Conservation (phyloP, 2,329 filamentous ascomycete species). For the Nigrospora osmanthi region DNA sequence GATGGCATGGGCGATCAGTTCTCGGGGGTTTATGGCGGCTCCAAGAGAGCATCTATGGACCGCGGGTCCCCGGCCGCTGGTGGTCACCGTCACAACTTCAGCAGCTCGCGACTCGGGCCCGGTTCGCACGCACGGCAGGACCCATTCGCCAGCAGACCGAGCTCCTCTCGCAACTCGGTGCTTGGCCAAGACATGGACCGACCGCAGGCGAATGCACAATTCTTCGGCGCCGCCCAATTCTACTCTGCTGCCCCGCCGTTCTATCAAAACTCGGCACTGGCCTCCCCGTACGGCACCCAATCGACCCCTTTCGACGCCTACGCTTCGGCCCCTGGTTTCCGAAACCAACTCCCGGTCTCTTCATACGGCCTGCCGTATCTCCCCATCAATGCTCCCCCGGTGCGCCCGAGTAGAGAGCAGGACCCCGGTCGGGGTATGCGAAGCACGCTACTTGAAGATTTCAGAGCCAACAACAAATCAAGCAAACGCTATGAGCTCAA, state of each 20-base stretch:
- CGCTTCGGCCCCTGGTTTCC: conserved; percentile 23
- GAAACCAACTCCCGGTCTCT: conserved; percentile 22
- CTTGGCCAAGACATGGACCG: conserved; percentile 29
- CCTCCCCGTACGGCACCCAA: conserved; percentile 28
- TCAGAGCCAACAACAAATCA: conserved; percentile 64
- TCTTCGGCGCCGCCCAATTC: conserved; percentile 4
- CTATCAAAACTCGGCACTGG: conserved; percentile 19
- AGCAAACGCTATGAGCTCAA: conserved; percentile 74
- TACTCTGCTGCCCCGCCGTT: conserved; percentile 7
- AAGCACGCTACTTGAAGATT: conserved; percentile 72
- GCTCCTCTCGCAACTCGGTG: conserved; percentile 23
- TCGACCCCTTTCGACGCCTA: conserved; percentile 25
- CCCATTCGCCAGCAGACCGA: conserved; percentile 24
- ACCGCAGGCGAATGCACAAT: conserved; percentile 24
- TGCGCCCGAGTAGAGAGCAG: conserved; percentile 41
- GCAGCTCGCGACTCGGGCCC: conserved; percentile 20
- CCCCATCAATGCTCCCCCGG: conserved; percentile 17
- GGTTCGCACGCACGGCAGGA: conserved; percentile 22
- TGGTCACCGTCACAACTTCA: conserved; percentile 19
- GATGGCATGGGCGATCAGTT: conserved; percentile 25
- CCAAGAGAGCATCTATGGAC: conserved; percentile 31
- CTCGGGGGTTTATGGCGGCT: conserved; percentile 8
- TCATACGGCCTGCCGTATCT: conserved; percentile 23
- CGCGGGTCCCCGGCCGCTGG: conserved; percentile 27
- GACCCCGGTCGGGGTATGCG: conserved; percentile 55